phyloP scores from a whole-genome alignment of 192 early-diverging fungal genomes.

The Jimgerdemannia lactiflua region DNA sequence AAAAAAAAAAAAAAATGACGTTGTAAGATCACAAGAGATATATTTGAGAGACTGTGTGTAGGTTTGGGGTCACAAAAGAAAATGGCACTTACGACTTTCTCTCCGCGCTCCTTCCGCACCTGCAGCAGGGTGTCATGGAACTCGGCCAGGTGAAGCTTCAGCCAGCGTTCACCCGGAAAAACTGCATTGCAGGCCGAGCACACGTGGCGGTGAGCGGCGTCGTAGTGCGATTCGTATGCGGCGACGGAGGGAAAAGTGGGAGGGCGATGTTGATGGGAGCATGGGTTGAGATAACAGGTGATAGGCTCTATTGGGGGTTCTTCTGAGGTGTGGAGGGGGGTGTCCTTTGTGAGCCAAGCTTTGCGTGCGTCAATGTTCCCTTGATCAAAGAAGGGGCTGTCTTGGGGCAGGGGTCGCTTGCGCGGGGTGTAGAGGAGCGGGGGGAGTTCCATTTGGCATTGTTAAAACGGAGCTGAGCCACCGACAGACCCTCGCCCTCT shows the following conservation, averaged over 20 bases:
- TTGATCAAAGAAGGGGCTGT: too few relatives aligned
- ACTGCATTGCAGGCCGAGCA: slow-evolving; percentile 41
- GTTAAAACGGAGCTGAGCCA: too few relatives aligned
- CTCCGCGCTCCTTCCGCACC: slow-evolving; percentile 44
- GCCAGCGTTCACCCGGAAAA: slow-evolving; percentile 45
- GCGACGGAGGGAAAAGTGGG: slow-evolving; percentile 25
- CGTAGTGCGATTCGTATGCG: slow-evolving; percentile 51
- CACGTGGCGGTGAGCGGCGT: slow-evolving; percentile 42
- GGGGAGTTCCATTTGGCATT: too few relatives aligned
- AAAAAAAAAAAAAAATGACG: not conserved
- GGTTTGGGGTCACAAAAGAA: not conserved
- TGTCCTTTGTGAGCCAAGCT: too few relatives aligned
- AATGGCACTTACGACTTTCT: slow-evolving; percentile 39
- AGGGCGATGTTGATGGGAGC: not conserved
- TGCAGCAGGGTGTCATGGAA: slow-evolving; percentile 41
- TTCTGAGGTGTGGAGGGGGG: too few relatives aligned
- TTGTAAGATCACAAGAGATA: not conserved
- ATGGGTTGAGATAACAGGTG: too few relatives aligned
- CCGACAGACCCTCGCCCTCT: too few relatives aligned
- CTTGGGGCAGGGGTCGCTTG: too few relatives aligned
- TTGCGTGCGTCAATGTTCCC: too few relatives aligned
- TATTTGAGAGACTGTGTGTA: not conserved
- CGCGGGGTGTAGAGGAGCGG: too few relatives aligned
- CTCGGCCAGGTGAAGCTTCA: slow-evolving; percentile 47
- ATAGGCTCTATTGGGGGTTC: too few relatives aligned